Percentiles rank a stretch among this genome's conserved stretches.
Evolutionary conservation across 1,284 basidiomycete genomes (phyloP).

Genomic region (Rhodotorula sp.): DNA sequence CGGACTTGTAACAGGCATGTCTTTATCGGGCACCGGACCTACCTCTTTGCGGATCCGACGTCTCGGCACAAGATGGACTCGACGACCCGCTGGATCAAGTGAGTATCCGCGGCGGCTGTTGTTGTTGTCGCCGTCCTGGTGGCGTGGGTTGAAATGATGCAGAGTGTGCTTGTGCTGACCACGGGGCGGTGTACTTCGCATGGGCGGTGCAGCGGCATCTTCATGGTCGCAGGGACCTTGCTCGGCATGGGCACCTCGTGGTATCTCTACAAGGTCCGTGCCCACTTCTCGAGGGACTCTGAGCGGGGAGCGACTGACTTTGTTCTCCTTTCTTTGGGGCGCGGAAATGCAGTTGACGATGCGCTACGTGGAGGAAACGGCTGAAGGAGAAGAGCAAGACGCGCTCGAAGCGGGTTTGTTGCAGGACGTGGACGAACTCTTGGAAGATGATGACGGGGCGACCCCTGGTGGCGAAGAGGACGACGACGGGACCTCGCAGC

Average conservation of each 20-base stretch:
- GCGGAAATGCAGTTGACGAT: slow-evolving; percentile 18
- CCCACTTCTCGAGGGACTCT: not conserved
- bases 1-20: slow-evolving; percentile 52
- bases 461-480: slow-evolving; percentile 44
- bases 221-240: slow-evolving; percentile 61
- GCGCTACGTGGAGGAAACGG: slow-evolving; percentile 58
- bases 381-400: slow-evolving; percentile 45
- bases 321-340: not conserved
- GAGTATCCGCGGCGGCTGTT: slow-evolving; percentile 41
- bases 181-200: too few species aligned
- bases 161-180: not conserved
- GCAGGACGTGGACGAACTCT: slow-evolving; percentile 21
- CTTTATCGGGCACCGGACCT: slow-evolving; percentile 73
- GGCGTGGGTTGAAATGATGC: too few species aligned
- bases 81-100: slow-evolving; percentile 64
- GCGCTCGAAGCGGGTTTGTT: slow-evolving; percentile 25
- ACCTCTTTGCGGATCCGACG: slow-evolving; percentile 69
- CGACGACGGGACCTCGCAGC: slow-evolving; percentile 53
- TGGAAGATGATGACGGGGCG: not conserved
- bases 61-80: slow-evolving; percentile 69
- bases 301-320: not conserved
- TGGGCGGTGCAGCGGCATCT: slow-evolving; percentile 45
- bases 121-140: too few species aligned
- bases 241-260: slow-evolving; percentile 62
- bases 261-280: slow-evolving; percentile 53